Base-by-base conservation (phyloP, 1,284 basidiomycete species). In the Malassezia pachydermatis region DNA sequence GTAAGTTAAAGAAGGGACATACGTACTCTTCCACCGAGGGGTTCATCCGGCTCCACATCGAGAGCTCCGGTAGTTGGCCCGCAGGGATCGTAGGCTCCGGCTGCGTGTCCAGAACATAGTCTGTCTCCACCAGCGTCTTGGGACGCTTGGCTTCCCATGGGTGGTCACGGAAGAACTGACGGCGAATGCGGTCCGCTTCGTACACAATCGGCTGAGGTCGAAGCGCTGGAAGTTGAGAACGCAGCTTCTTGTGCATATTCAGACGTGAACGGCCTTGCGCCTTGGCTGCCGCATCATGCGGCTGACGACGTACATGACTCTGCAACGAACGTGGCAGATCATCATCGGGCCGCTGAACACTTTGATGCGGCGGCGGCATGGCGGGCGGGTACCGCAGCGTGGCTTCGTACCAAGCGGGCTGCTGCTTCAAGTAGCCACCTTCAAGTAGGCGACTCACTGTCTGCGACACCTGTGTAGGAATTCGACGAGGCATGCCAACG, bases 111-210 rank as follows among this genome's bases (percentile, higher is more conserved):
- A 65, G 53, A 29, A 76, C 63, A 20, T 65, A 67, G 49, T 62
- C 62, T 27, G 70, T 66, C 75, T 98, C 92, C 1, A 86, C 80
- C 41, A 98, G 73, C 10, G 79, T 82, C 13, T 78, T 77, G 2
- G 88, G 82, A 33, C 89, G 78, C 72, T 90, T 84, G 1, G 87
- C 84, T 74, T 98, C 90, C 71, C 95, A 96, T 2, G 92, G 89
- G 70, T 95, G 90, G 75, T 98, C 92, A 45, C 78, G 77, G 76
- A 90, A 96, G 78, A 98, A 98, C 72, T 88, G 86, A 46, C 81
- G 77, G 37, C 92, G 81, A 45, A 96, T 76, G 51, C 79, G 77
- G 73, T 98, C 92, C 70, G 90, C 87, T 24, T 84, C 62, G 72
- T 92, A 95, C 41, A 79, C 77, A 51, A 96, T 79, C 9, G 80